These are phyloP conservation scores for Microglena sp. DNA, from an alignment of 139 green algal genomes.

Conservation along the genomic window DNA sequence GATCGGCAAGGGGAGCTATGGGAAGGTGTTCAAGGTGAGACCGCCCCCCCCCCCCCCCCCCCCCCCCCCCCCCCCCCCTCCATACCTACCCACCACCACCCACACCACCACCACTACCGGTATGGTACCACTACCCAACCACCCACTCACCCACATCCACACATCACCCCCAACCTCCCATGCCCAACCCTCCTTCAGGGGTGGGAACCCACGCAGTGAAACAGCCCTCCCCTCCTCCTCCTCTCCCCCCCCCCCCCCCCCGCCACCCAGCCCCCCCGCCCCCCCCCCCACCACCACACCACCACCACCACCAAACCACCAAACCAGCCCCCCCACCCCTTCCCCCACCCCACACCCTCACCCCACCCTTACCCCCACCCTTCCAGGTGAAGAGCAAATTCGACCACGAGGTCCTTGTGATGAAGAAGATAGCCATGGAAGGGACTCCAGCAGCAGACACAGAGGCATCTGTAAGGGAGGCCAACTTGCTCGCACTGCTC, in stretches of 20 bases:
- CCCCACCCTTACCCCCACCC: neutral
- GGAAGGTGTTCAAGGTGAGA: conserved; percentile 34
- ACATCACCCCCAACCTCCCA: neutral
- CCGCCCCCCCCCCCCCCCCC: too few relatives aligned
- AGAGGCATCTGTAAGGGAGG: conserved; percentile 20
- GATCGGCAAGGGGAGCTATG: conserved; percentile 41
- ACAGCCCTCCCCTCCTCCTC: too few relatives aligned
- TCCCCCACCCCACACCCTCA: too few relatives aligned
- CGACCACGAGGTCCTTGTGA: conserved; percentile 13
- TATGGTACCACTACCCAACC: neutral
- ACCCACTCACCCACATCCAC: too few relatives aligned
- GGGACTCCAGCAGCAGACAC: conserved; percentile 10
- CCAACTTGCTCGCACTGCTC: conserved; percentile 19
- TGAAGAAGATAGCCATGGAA: conserved; percentile 31
- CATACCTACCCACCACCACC: neutral
- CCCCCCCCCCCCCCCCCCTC: neutral
- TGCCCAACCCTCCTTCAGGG: neutral
- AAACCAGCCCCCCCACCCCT: too few relatives aligned
- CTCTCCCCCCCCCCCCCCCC: too few relatives aligned
- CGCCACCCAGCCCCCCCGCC: too few relatives aligned
- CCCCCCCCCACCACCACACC: too few relatives aligned
- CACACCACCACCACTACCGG: neutral
- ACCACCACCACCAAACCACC: too few relatives aligned
- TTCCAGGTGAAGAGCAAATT: neutral
- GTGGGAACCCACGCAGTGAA: neutral